phyloP scores from a whole-genome alignment of 352 stramenopile species.

The Hyaloperonospora arabidopsidis region DNA sequence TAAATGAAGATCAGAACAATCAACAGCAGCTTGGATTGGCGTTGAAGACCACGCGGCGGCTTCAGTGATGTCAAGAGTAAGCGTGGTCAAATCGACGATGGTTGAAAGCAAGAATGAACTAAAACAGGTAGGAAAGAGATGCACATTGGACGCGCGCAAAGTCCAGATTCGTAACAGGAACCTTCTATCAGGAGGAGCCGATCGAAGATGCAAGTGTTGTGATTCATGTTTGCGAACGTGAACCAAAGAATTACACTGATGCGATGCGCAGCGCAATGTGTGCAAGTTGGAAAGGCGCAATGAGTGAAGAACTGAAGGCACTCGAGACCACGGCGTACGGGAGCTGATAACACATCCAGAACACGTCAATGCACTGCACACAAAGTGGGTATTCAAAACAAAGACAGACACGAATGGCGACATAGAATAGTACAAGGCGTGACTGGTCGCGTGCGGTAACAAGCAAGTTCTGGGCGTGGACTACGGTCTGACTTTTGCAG shows the following conservation, averaged over 20 bases:
- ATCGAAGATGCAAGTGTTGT: not conserved
- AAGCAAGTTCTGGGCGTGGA: conserved; percentile 17
- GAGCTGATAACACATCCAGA: no score
- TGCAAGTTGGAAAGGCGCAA: no score
- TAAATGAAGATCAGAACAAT: not conserved
- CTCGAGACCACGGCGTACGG: no score
- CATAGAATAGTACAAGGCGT: conserved; percentile 13
- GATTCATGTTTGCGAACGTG: not conserved
- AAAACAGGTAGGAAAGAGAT: no score
- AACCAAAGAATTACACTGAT: not conserved
- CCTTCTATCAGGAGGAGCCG: not conserved
- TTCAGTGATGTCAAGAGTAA: no score
- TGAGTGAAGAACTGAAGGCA: no score
- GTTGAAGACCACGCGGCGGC: no score
- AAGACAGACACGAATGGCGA: conserved; percentile 10
- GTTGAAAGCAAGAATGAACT: no score
- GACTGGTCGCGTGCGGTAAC: conserved; percentile 22
- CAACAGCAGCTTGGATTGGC: no score
- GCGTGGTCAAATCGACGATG: no score
- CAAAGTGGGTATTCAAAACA: conserved; percentile 27
- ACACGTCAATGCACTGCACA: conserved; percentile 7
- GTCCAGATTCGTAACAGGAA: not conserved
- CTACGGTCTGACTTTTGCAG: conserved; percentile 9
- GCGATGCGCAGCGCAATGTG: not conserved
- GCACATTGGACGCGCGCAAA: not conserved